Conservation (phyloP, 2,329 filamentous ascomycete species). For the Geosmithia flava region DNA sequence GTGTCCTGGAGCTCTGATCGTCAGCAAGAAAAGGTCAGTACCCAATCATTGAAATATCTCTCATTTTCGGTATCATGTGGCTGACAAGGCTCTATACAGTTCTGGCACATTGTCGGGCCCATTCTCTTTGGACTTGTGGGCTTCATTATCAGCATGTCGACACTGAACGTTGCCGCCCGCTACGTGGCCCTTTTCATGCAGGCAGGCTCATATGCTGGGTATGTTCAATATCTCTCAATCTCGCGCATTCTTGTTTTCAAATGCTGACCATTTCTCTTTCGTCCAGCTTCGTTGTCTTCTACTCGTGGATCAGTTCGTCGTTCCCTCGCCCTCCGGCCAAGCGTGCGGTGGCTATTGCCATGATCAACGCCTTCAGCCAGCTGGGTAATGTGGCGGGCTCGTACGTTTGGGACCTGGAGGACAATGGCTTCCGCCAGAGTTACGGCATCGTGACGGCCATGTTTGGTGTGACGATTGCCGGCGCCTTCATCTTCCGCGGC, state of each 20-base stretch:
- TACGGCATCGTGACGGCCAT: constrained; percentile 54
- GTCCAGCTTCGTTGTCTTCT: constrained; percentile 36
- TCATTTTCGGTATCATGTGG: background rate
- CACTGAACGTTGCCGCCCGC: constrained; percentile 39
- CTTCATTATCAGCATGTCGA: constrained; percentile 49
- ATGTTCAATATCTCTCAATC: background rate
- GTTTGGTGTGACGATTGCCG: constrained; percentile 46
- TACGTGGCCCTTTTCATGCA: constrained; percentile 50
- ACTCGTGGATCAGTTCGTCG: constrained; percentile 44
- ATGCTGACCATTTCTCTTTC: background rate
- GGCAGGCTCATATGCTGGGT: constrained; percentile 41
- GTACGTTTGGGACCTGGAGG: constrained; percentile 49
- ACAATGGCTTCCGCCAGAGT: constrained; percentile 49
- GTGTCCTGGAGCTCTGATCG: constrained; percentile 44
- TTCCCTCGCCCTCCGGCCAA: constrained; percentile 48
- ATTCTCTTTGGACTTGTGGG: constrained; percentile 40
- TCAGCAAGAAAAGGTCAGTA: constrained; percentile 35
- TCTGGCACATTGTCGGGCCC: constrained; percentile 44
- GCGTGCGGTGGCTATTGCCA: constrained; percentile 46
- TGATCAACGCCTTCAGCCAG: constrained; percentile 47
- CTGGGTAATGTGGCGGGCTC: constrained; percentile 47
- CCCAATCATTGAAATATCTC: background rate
- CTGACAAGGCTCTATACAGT: constrained; percentile 17
- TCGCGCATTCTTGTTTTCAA: background rate
- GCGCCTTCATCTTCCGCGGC: constrained; percentile 34